A percentile compares a stretch with the other conserved stretches of the same genome.
Conservation (phyloP, 2,329 filamentous ascomycete genomes). For the Diaporthe citrichinensis region DNA sequence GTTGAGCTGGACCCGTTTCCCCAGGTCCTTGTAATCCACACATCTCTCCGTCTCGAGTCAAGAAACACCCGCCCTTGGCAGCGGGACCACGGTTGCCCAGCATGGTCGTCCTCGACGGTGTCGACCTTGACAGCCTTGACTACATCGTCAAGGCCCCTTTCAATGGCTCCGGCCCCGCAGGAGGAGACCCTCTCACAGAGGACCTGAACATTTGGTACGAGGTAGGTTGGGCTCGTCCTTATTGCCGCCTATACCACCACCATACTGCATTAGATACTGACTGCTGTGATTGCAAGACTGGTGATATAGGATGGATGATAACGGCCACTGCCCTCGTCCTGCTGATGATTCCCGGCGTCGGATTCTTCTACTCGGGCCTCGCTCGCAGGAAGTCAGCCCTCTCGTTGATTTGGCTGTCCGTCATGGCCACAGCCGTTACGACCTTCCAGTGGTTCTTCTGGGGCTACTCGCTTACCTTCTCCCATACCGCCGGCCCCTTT, state of each 20-base stretch:
- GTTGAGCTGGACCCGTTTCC: slow-evolving; percentile 29
- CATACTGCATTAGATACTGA: slow-evolving; percentile 45
- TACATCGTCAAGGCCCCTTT: slow-evolving; percentile 67
- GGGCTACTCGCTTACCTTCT: slow-evolving; percentile 88
- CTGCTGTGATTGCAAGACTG: slow-evolving; percentile 66
- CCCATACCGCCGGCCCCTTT: slow-evolving; percentile 80
- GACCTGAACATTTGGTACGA: slow-evolving; percentile 86
- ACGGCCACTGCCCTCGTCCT: slow-evolving; percentile 85
- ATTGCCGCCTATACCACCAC: slow-evolving; percentile 39
- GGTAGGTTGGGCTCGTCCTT: slow-evolving; percentile 58
- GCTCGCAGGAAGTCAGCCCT: slow-evolving; percentile 90
- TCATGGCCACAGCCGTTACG: slow-evolving; percentile 87
- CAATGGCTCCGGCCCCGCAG: slow-evolving; percentile 75
- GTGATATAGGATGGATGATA: slow-evolving; percentile 90
- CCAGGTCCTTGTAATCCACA: neutral
- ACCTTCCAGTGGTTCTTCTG: slow-evolving; percentile 97
- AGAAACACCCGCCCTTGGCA: slow-evolving; percentile 16
- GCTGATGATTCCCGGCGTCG: slow-evolving; percentile 94
- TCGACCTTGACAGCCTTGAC: slow-evolving; percentile 60
- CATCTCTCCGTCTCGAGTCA: neutral
- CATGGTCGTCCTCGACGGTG: slow-evolving; percentile 55
- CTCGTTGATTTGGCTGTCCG: slow-evolving; percentile 89
- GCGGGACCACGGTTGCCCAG: slow-evolving; percentile 31
- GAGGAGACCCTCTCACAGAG: slow-evolving; percentile 76
- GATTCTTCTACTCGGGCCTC: slow-evolving; percentile 93